Base-by-base conservation (phyloP, 2,329 filamentous ascomycete genomes). In the Byssochlamys sp. region DNA sequence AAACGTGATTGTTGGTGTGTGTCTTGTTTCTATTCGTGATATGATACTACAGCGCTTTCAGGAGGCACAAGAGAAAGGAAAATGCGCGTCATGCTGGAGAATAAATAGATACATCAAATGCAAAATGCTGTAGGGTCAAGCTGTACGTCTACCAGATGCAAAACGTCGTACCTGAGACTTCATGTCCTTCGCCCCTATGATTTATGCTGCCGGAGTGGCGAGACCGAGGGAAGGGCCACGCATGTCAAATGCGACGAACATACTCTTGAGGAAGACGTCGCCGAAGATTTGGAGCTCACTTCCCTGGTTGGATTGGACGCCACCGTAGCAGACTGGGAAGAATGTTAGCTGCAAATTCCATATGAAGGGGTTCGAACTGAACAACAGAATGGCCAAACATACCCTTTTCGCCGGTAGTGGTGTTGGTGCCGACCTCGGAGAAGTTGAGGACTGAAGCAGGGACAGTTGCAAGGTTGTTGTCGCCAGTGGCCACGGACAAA, bases 191-290 rank as follows among this genome's bases (percentile, higher is more conserved):
- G 12, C 35, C 10, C 2, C 24, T 7, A 35, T 9, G 6, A n/a
- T 29, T 14, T 57, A 56, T 59, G 57, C 71, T 19, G 63, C 62
- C 54, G 77, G 75, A 35, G 74, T 69, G 25, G 80, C 83, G 62
- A 85, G 72, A 28, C 80, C 80, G 49, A 85, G 69, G 14, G 73
- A 75, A 2, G 78, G 78, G 1, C 73, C 73, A 2, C 73, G 67
- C 62, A 75, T 69, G 63, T 82, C 78, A 66, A 86, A 86, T 57
- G 83, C 81, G 52, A 83, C 82, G 65, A 84, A 83, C 62, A 83
- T 77, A 3, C 81, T 75, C 71, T 81, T 83, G 65, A 86, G 77
- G 70, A 85, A 80, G 27, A 80, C 76, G 63, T 85, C 84, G n/a
- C 84, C 84, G 57, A 79, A 80, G 54, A 86, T 81, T 35, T 78